These are phyloP conservation scores for Melastoma candidum DNA, from an alignment of 441 rosid species.

Conservation along the genomic window DNA sequence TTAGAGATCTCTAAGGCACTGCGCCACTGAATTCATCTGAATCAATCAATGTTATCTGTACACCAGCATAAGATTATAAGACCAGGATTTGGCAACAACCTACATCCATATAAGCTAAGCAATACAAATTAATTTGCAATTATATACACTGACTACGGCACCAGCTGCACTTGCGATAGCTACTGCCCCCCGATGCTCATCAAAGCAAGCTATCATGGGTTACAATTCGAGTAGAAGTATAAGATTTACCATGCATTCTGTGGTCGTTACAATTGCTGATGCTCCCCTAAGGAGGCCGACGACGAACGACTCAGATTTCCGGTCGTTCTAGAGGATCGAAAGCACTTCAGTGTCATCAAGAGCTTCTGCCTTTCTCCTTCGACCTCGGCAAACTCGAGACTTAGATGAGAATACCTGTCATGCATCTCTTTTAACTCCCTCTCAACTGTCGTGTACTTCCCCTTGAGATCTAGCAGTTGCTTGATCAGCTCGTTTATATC, in stretches of 20 bases:
- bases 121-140: too few relatives aligned
- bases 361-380: conserved; percentile 83
- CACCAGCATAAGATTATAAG: too few relatives aligned
- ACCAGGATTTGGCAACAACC: too few relatives aligned
- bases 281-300: conserved; percentile 45
- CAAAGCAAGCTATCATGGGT: too few relatives aligned
- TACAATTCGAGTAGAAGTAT: not conserved
- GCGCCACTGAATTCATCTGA: too few relatives aligned
- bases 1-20: too few relatives aligned
- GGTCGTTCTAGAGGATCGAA: conserved; percentile 61
- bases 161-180: too few relatives aligned
- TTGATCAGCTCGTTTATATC: conserved; percentile 89
- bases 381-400: conserved; percentile 79
- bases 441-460: conserved; percentile 46
- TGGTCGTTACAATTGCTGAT: conserved; percentile 9
- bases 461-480: conserved; percentile 80
- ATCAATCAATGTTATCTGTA: too few relatives aligned
- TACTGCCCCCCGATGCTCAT: too few relatives aligned
- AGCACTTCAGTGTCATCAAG: conserved; percentile 80
- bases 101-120: too few relatives aligned
- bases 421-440: conserved; percentile 75
- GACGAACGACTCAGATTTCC: conserved; percentile 33
- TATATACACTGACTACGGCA: too few relatives aligned
- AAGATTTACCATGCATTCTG: not conserved
- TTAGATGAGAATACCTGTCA: conserved; percentile 67